Percentiles rank a stretch among this genome's conserved stretches.
phyloP scores from a whole-genome alignment of 805 yeast species.

The Candida verbasci region DNA sequence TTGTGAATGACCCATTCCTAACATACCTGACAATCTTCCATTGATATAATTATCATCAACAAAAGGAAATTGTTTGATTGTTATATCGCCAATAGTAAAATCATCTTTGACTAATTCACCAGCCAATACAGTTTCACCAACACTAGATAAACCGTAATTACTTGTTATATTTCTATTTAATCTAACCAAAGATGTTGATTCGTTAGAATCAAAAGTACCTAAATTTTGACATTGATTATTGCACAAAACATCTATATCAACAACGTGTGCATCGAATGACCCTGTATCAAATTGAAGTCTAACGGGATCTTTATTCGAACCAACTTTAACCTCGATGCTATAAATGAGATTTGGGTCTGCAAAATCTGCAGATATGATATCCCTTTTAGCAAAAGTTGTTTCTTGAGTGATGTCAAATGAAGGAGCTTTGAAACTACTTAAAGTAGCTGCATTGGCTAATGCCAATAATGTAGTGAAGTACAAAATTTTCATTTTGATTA shows the following conservation, averaged over 20 bases:
- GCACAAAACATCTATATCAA: not conserved
- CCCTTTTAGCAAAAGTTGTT: no score
- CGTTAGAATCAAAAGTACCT: not conserved
- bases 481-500: no score
- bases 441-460: no score
- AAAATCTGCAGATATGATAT: no score
- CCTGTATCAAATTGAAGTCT: constrained; percentile 2
- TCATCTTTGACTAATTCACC: constrained; percentile 2
- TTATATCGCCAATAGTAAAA: not conserved
- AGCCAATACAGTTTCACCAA: not conserved
- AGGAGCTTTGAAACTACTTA: no score
- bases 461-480: no score
- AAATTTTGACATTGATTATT: not conserved
- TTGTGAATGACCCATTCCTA: not conserved
- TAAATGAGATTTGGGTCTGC: not conserved
- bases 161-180: not conserved
- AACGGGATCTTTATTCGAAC: not conserved
- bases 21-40: not conserved
- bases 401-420: no score
- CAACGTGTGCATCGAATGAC: not conserved
- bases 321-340: not conserved
- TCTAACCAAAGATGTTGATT: not conserved
- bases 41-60: not conserved
- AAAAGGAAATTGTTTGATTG: not conserved
- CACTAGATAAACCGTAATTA: not conserved